A percentile compares a stretch with the other conserved stretches of the same genome.
Conservation (phyloP, 371 early-diverging fungal species). For the Apophysomyces ossiformis region DNA sequence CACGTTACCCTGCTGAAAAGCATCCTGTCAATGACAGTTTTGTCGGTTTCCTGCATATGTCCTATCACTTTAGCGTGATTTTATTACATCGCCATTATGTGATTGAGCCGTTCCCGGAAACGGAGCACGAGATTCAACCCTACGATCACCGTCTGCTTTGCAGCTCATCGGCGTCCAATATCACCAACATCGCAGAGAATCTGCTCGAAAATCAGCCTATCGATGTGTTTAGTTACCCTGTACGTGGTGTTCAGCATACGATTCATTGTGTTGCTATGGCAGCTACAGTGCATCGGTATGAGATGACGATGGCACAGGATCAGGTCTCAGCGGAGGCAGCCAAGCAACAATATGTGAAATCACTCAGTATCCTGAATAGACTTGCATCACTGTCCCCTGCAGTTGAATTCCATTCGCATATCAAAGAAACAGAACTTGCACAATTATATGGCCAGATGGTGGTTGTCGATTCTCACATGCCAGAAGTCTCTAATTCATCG, state of each 20-base stretch:
- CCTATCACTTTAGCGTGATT: constrained; percentile 79
- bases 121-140: background rate
- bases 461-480: constrained; percentile 14
- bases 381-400: constrained; percentile 41
- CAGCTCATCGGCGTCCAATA: constrained; percentile 46
- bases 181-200: constrained; percentile 43
- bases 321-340: constrained; percentile 21
- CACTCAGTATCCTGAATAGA: constrained; percentile 33
- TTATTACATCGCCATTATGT: constrained; percentile 81
- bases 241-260: constrained; percentile 46
- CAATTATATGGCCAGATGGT: constrained; percentile 33
- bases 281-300: constrained; percentile 42
- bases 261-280: constrained; percentile 48
- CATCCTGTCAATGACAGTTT: constrained; percentile 44
- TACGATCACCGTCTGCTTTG: constrained; percentile 45
- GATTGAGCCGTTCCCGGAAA: constrained; percentile 27
- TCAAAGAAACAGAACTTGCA: constrained; percentile 35
- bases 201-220: constrained; percentile 30
- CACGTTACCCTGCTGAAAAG: constrained; percentile 44
- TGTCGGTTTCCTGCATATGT: constrained; percentile 67
- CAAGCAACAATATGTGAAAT: constrained; percentile 27
- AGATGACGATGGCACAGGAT: constrained; percentile 25
- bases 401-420: constrained; percentile 30
- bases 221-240: constrained; percentile 36
- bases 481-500: background rate